phyloP scores from a whole-genome alignment of 1,284 basidiomycete species.

The Leccinum pachyderme region DNA sequence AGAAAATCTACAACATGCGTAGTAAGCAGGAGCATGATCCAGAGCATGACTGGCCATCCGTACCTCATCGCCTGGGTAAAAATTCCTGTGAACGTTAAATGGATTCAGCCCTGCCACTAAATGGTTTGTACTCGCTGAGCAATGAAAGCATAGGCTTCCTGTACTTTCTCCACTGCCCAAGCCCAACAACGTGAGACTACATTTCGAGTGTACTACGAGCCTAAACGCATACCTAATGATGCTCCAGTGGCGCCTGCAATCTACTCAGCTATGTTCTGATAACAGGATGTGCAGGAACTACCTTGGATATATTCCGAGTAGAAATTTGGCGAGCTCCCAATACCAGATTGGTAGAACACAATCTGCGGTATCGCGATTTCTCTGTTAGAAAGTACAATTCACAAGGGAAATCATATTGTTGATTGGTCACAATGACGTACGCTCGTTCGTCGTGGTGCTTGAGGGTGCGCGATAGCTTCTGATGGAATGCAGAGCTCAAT shows the following conservation, averaged over 20 bases:
- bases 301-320: conserved; percentile 57
- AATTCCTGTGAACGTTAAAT: conserved; percentile 47
- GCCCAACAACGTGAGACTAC: conserved; percentile 5
- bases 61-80: conserved; percentile 67
- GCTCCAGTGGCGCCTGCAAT: conserved; percentile 55
- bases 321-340: conserved; percentile 59
- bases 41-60: neutral
- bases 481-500: conserved; percentile 35
- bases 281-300: conserved; percentile 12
- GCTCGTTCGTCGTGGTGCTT: conserved; percentile 54
- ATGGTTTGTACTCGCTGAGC: conserved; percentile 53
- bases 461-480: conserved; percentile 45
- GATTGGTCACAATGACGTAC: conserved; percentile 30
- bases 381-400: conserved; percentile 24
- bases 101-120: neutral
- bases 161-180: conserved; percentile 58
- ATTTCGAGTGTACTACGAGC: neutral
- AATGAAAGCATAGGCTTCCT: conserved; percentile 73
- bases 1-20: conserved; percentile 48
- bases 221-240: conserved; percentile 45
- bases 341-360: conserved; percentile 69
- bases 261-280: neutral
- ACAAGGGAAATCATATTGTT: neutral
- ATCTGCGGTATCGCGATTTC: conserved; percentile 55
- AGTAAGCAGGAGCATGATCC: conserved; percentile 1